Evolutionary conservation across 179 eudicot genomes (phyloP).

Genomic region (Amaranthus tricolor): DNA sequence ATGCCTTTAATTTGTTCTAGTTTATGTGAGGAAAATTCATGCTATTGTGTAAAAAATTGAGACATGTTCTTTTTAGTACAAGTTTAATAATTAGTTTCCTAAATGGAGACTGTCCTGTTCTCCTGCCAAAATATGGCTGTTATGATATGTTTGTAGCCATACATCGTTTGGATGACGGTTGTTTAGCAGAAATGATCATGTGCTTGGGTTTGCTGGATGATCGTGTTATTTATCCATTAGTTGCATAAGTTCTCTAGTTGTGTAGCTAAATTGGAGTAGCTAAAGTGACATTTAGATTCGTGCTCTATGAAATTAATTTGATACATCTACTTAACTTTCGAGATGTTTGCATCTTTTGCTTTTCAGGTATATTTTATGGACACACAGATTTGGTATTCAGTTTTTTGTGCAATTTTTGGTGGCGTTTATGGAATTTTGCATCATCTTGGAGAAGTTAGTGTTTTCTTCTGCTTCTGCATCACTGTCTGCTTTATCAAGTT

Average conservation of each 20-base stretch:
- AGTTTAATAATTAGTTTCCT: background rate
- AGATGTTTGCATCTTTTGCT: background rate
- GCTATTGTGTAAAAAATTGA: background rate
- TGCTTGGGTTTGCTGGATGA: background rate
- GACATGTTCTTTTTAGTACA: background rate
- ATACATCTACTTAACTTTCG: background rate
- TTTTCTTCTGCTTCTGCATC: constrained; percentile 1
- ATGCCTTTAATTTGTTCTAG: background rate
- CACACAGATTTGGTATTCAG: constrained; percentile 97
- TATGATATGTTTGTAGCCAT: background rate
- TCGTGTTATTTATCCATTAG: background rate
- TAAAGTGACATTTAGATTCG: background rate
- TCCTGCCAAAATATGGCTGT: background rate
- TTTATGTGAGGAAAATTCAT: background rate
- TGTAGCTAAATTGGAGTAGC: background rate
- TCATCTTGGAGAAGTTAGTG: constrained; percentile 94
- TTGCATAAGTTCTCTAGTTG: background rate
- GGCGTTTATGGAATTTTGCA: constrained; percentile 87
- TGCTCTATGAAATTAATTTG: background rate
- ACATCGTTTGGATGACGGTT: background rate
- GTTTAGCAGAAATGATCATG: background rate
- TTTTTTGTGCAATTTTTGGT: constrained; percentile 87
- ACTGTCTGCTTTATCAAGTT: constrained; percentile 15
- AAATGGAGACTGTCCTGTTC: background rate
- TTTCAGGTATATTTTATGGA: constrained; percentile 96